Percentiles rank a stretch among this genome's conserved stretches.
phyloP scores from a whole-genome alignment of 2,329 filamentous ascomycete species.

The Fusarium sp. region DNA sequence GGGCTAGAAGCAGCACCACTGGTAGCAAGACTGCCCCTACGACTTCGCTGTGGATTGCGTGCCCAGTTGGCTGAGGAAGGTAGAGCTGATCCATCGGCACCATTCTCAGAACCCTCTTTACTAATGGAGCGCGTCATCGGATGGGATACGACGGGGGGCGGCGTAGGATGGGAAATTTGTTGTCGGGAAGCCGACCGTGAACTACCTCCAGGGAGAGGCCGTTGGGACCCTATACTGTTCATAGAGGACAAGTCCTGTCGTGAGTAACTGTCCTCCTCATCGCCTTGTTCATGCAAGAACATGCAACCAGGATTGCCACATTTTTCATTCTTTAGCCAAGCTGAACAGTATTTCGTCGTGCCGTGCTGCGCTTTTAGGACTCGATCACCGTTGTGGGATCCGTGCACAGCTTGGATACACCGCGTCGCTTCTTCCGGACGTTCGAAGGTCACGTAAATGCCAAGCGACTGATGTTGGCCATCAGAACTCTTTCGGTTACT shows the following conservation, averaged over 20 bases:
- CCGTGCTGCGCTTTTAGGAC: slow-evolving; percentile 81
- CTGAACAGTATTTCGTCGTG: slow-evolving; percentile 98
- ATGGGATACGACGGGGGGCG: slow-evolving; percentile 57
- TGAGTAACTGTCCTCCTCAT: slow-evolving; percentile 96
- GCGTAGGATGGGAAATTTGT: slow-evolving; percentile 51
- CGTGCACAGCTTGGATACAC: slow-evolving; percentile 93
- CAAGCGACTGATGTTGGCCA: slow-evolving; percentile 84
- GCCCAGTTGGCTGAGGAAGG: slow-evolving; percentile 96
- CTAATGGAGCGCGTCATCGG: slow-evolving; percentile 81
- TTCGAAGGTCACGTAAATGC: slow-evolving; percentile 98
- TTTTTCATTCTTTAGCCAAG: slow-evolving; percentile 91
- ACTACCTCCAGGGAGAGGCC: slow-evolving; percentile 65
- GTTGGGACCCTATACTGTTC: slow-evolving; percentile 86
- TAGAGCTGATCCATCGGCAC: slow-evolving; percentile 85
- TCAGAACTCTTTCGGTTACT: slow-evolving; percentile 88
- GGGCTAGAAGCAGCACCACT: slow-evolving; percentile 86
- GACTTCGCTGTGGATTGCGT: slow-evolving; percentile 72
- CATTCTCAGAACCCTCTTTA: slow-evolving; percentile 77
- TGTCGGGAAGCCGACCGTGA: slow-evolving; percentile 64
- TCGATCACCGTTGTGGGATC: slow-evolving; percentile 89
- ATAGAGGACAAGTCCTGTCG: slow-evolving; percentile 93
- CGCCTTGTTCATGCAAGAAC: slow-evolving; percentile 97
- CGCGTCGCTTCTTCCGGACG: slow-evolving; percentile 87
- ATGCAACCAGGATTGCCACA: slow-evolving; percentile 98
- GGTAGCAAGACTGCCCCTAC: slow-evolving; percentile 80